A percentile compares a stretch with the other conserved stretches of the same genome.
These are phyloP conservation scores for Noccaea caerulescens DNA, from an alignment of 345 rosid genomes.

Conservation along the genomic window DNA sequence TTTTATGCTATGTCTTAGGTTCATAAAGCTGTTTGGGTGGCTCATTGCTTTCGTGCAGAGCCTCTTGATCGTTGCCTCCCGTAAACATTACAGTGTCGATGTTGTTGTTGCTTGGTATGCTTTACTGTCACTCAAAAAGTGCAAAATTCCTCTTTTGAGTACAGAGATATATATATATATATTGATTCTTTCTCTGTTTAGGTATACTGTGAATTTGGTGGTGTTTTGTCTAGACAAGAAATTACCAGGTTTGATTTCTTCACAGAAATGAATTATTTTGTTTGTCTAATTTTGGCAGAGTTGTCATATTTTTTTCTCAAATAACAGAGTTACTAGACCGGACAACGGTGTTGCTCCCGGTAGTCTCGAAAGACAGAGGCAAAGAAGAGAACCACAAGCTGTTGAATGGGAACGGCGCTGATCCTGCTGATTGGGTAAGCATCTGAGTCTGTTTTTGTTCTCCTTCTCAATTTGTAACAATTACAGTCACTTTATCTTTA, in stretches of 20 bases:
- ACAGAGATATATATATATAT: constrained; percentile 17
- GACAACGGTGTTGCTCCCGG: constrained; percentile 62
- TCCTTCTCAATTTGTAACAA: constrained; percentile 7
- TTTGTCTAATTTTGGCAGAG: not conserved
- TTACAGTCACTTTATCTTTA: not conserved
- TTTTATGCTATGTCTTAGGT: constrained; percentile 56
- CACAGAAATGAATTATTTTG: not conserved
- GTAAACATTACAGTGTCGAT: constrained; percentile 97
- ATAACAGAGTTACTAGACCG: constrained; percentile 86
- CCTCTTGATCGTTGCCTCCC: constrained; percentile 88
- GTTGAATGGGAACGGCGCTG: constrained; percentile 80
- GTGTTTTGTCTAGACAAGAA: constrained; percentile 96
- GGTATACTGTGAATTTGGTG: constrained; percentile 95
- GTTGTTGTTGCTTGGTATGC: constrained; percentile 94
- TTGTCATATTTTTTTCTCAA: constrained; percentile 10
- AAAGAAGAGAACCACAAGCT: constrained; percentile 97
- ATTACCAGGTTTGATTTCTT: constrained; percentile 75
- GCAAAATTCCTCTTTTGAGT: not conserved
- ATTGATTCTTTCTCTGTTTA: constrained; percentile 37
- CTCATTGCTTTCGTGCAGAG: constrained; percentile 81
- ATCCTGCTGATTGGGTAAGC: constrained; percentile 88
- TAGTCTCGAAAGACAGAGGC: constrained; percentile 69
- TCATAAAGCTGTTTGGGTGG: constrained; percentile 87
- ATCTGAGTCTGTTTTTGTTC: constrained; percentile 1
- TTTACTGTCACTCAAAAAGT: not conserved